Evolutionary conservation across 257 asterid species (phyloP).

Genomic region (Solanum arcanum): DNA sequence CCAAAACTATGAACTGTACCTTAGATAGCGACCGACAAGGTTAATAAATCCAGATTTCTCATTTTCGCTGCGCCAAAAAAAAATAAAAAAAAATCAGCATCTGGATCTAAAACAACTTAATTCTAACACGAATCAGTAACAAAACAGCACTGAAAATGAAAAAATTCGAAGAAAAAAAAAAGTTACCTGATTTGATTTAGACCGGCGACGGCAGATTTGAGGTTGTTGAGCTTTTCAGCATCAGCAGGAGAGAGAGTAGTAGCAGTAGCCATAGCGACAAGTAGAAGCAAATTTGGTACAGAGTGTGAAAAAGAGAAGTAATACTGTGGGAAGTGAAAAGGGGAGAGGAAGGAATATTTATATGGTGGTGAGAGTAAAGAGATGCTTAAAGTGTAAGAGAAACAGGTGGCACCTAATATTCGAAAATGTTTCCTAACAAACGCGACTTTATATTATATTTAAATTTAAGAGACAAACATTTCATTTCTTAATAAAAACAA

Average conservation of each 20-base stretch:
- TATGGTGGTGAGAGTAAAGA: too few species aligned
- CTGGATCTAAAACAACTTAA: background rate
- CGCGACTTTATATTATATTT: too few species aligned
- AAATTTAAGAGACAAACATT: too few species aligned
- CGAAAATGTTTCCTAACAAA: too few species aligned
- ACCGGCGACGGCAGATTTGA: constrained; percentile 47
- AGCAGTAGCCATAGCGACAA: constrained; percentile 29
- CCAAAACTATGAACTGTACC: constrained; percentile 24
- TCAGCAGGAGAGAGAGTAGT: constrained; percentile 34
- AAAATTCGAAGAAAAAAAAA: background rate
- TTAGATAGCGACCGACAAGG: constrained; percentile 66
- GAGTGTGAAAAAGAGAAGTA: background rate
- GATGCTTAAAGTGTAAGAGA: too few species aligned
- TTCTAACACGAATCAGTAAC: background rate
- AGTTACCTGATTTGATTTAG: constrained; percentile 61
- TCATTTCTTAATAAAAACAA: too few species aligned
- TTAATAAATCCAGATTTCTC: constrained; percentile 22
- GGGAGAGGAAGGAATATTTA: too few species aligned
- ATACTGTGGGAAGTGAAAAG: too few species aligned
- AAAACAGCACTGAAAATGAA: background rate
- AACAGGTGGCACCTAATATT: too few species aligned
- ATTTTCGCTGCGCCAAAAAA: constrained; percentile 32
- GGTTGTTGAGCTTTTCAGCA: constrained; percentile 54
- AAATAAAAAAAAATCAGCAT: background rate
- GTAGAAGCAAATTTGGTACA: too few species aligned